Base-by-base conservation (phyloP, 2,329 filamentous ascomycete species). In the Talaromyces sp. region DNA sequence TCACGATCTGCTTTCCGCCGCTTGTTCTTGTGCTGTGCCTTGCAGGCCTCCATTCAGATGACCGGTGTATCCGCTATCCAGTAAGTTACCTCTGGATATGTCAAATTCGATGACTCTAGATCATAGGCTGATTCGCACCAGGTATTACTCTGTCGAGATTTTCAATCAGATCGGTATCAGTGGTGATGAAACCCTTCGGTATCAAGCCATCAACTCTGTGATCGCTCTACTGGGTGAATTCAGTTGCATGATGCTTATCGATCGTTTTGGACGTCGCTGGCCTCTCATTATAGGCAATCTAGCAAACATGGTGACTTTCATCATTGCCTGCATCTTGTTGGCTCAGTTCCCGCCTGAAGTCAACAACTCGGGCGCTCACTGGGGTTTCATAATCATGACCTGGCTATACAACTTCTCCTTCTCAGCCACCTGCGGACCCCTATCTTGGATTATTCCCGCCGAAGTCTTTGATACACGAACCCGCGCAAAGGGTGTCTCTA, bases 401-500 rank as follows among this genome's bases (percentile, higher is more conserved):
- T 93, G 90, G 90, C 74, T 91, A 1, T 93, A 91, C 82, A 93
- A 93, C 78, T 90, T 92, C 79, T 89, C 84, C 49, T 93, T 92
- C 82, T 89, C 84, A 3, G 84, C 84, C 39, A 89, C 89, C 2
- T 90, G 88, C 66, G 90, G 90, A 24, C 89, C 90, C 0, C 78
- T 92, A 1, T 82, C 84, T 22, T 87, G 84, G 83, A 85, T 86
- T 63, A 80, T 83, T 39, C 78, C 76, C 0, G 87, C 89, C 59
- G 89, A 92, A 73, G 89, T 92, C 47, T 93, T 93, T 77, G 90
- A 93, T 76, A 93, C 89, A 2, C 86, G 88, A 67, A 93, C 90
- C 0, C 85, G 90, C 45, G 83, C 87, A 62, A 91, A 91, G 79
- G 90, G 89, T 70, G 90, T 93, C 1, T 89, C 88, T 1, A 87